Conservation (phyloP, 1,139 yeast genomes). For the Debaryomyces sp. region DNA sequence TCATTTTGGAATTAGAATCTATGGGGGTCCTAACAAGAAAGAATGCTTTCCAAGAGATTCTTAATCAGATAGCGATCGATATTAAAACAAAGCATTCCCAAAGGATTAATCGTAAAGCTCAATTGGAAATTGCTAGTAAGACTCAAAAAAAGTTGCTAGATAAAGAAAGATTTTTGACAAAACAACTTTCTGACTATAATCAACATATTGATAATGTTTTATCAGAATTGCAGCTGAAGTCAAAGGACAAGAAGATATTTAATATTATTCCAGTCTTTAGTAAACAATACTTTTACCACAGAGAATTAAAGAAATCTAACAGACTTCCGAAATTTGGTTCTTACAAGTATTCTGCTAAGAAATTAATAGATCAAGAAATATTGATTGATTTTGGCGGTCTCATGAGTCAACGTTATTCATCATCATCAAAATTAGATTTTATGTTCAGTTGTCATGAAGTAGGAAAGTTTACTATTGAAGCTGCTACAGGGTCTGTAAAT, state of each 20-base stretch:
- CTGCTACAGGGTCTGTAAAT: constrained; percentile 44
- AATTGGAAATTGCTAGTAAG: constrained; percentile 59
- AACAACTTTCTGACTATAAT: constrained; percentile 67
- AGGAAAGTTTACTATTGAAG: constrained; percentile 75
- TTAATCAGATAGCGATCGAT: constrained; percentile 84
- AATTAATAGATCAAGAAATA: constrained; percentile 72
- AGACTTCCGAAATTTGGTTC: constrained; percentile 80
- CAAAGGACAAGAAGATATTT: constrained; percentile 55
- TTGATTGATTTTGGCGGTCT: constrained; percentile 61
- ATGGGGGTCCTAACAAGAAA: constrained; percentile 66
- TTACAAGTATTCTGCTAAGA: constrained; percentile 77
- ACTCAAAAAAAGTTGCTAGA: constrained; percentile 63
- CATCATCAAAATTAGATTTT: constrained; percentile 69
- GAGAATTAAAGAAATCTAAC: constrained; percentile 70
- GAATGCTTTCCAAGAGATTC: constrained; percentile 74
- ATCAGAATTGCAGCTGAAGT: constrained; percentile 59
- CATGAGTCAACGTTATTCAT: constrained; percentile 39
- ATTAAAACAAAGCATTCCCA: constrained; percentile 78
- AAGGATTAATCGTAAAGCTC: constrained; percentile 62
- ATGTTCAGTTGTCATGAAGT: constrained; percentile 77
- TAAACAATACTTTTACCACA: constrained; percentile 75
- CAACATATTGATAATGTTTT: constrained; percentile 68
- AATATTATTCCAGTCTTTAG: constrained; percentile 67
- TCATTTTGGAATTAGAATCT: constrained; percentile 73
- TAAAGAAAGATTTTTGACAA: constrained; percentile 62